A percentile compares a stretch with the other conserved stretches of the same genome.
These are phyloP conservation scores for Neurospora intermedia DNA, from an alignment of 495 filamentous ascomycete species.

Conservation along the genomic window DNA sequence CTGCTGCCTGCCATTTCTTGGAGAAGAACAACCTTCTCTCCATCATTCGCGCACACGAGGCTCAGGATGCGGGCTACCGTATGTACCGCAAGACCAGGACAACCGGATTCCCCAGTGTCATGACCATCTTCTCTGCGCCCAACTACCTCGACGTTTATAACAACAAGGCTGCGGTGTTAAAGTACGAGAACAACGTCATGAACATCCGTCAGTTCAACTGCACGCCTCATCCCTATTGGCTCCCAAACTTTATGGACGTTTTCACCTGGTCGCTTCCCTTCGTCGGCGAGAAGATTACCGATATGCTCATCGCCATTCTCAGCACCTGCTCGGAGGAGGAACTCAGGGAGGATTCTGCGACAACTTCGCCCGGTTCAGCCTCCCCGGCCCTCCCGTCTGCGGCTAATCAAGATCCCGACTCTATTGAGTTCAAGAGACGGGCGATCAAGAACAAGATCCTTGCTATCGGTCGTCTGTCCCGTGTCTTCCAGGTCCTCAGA, in stretches of 20 bases:
- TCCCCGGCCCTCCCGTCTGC: slow-evolving; percentile 52
- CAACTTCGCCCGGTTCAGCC: slow-evolving; percentile 49
- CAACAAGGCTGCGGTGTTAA: slow-evolving; percentile 97
- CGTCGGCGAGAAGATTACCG: slow-evolving; percentile 98
- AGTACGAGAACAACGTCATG: slow-evolving; percentile 99
- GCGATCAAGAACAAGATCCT: slow-evolving; percentile 99
- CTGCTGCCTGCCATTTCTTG: slow-evolving; percentile 92
- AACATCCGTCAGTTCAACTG: slow-evolving; percentile 99
- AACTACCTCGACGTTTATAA: slow-evolving; percentile 99
- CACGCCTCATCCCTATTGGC: slow-evolving; percentile 97
- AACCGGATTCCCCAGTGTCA: slow-evolving; percentile 96
- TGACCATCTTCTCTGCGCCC: slow-evolving; percentile 99
- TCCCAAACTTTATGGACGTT: slow-evolving; percentile 99
- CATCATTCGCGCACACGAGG: slow-evolving; percentile 96
- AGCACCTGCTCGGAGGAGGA: slow-evolving; percentile 98
- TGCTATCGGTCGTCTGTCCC: slow-evolving; percentile 89
- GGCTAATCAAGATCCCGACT: slow-evolving; percentile 56
- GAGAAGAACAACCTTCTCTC: slow-evolving; percentile 98
- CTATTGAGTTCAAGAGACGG: slow-evolving; percentile 81
- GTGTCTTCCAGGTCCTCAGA: slow-evolving; percentile 95
- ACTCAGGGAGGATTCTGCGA: slow-evolving; percentile 60
- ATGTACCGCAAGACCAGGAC: slow-evolving; percentile 99
- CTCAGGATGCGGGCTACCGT: slow-evolving; percentile 94
- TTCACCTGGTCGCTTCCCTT: slow-evolving; percentile 99
- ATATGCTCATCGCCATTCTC: slow-evolving; percentile 97